Evolutionary conservation across 2,329 filamentous ascomycete species (phyloP).

Genomic region (Fusarium robinianum): DNA sequence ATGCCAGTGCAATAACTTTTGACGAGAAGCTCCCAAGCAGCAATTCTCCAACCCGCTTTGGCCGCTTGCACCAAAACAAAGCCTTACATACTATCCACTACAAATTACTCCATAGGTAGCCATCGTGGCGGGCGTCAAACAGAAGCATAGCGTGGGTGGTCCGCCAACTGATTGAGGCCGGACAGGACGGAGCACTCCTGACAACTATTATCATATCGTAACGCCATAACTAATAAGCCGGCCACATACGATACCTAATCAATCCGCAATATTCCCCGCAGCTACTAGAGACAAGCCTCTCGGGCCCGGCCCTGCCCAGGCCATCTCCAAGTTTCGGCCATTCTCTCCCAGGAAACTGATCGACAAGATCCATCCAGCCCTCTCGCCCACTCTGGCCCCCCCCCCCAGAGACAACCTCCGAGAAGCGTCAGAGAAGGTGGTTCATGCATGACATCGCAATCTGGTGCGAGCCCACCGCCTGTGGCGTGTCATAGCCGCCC

Average conservation of each 20-base stretch:
- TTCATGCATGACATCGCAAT: conserved; percentile 39
- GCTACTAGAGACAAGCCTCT: no score
- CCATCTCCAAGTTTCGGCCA: background rate
- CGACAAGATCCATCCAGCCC: conserved; percentile 11
- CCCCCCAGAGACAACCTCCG: conserved; percentile 6
- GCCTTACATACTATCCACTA: no score
- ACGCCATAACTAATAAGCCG: conserved; percentile 10
- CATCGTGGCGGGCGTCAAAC: no score
- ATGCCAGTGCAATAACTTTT: no score
- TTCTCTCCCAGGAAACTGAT: conserved; percentile 16
- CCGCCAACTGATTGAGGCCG: no score
- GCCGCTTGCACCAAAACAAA: no score
- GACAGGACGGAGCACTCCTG: no score
- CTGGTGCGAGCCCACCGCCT: conserved; percentile 10
- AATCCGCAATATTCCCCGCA: no score
- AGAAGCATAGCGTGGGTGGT: conserved; percentile 16
- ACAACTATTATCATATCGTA: conserved; percentile 27
- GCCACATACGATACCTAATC: no score
- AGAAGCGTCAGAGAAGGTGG: conserved; percentile 16
- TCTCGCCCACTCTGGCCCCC: conserved; percentile 9
- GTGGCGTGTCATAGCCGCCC: conserved; percentile 25
- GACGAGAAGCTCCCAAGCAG: no score
- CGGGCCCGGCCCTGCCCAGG: conserved; percentile 6
- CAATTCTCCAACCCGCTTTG: conserved; percentile 12
- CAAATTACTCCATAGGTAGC: no score